These are phyloP conservation scores for Yarrowia sp. DNA, from an alignment of 805 yeast genomes.

Conservation along the genomic window DNA sequence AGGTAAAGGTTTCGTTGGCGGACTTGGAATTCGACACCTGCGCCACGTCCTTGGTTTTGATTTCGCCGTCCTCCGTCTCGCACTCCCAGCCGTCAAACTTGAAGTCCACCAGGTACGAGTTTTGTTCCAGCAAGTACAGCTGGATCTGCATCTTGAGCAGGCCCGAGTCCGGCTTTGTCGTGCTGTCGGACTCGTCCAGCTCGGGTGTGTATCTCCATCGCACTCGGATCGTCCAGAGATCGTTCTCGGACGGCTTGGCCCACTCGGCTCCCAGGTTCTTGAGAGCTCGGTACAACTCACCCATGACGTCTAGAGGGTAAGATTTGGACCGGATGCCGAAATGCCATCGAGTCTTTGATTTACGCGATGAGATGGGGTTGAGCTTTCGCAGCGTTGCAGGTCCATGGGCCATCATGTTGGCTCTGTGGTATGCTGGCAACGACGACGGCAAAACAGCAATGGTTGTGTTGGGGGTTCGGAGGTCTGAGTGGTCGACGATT, in stretches of 20 bases:
- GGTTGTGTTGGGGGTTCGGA: slow-evolving; percentile 63
- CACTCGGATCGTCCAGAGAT: slow-evolving; percentile 91
- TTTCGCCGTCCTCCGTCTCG: slow-evolving; percentile 26
- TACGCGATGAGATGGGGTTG: slow-evolving; percentile 58
- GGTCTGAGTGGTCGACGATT: slow-evolving; percentile 34
- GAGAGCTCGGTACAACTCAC: slow-evolving; percentile 92
- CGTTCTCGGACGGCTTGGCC: slow-evolving; percentile 93
- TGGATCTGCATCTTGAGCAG: slow-evolving; percentile 94
- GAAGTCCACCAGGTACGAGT: slow-evolving; percentile 85
- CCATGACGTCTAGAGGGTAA: slow-evolving; percentile 97
- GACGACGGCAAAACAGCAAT: slow-evolving; percentile 93
- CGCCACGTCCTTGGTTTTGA: slow-evolving; percentile 29
- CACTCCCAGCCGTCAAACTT: slow-evolving; percentile 96
- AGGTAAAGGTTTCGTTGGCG: slow-evolving; percentile 67
- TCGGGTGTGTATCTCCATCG: slow-evolving; percentile 78
- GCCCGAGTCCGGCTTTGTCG: slow-evolving; percentile 19
- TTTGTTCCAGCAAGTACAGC: slow-evolving; percentile 90
- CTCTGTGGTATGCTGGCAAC: slow-evolving; percentile 89
- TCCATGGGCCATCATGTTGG: slow-evolving; percentile 71
- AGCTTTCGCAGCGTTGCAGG: slow-evolving; percentile 45
- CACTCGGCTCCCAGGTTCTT: slow-evolving; percentile 95
- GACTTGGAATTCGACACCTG: slow-evolving; percentile 21
- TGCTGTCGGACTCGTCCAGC: slow-evolving; percentile 32
- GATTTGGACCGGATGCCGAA: slow-evolving; percentile 95
- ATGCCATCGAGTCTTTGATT: slow-evolving; percentile 96